A percentile compares a stretch with the other conserved stretches of the same genome.
Evolutionary conservation across 2,329 filamentous ascomycete genomes (phyloP).

Genomic region (Cylindrodendrum hubeiense): DNA sequence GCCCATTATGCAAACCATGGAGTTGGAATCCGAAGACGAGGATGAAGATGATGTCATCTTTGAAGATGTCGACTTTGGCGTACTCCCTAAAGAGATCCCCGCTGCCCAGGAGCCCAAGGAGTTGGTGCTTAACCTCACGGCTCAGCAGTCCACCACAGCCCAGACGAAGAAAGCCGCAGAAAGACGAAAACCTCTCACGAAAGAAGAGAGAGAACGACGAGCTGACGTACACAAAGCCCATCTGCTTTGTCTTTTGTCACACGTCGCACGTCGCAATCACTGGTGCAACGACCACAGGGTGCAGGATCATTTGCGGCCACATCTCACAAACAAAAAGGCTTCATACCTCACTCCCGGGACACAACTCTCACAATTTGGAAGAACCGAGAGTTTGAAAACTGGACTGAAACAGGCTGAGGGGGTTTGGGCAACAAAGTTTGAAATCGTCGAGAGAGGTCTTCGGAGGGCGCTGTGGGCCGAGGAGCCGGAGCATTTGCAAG

Average conservation of each 20-base stretch:
- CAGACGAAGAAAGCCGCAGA: slow-evolving; percentile 49
- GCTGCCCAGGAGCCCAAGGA: slow-evolving; percentile 47
- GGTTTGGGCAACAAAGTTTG: slow-evolving; percentile 78
- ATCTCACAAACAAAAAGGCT: slow-evolving; percentile 75
- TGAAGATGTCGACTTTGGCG: slow-evolving; percentile 62
- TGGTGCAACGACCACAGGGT: slow-evolving; percentile 87
- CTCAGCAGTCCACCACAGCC: slow-evolving; percentile 53
- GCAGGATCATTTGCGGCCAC: slow-evolving; percentile 73
- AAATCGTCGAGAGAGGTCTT: slow-evolving; percentile 78
- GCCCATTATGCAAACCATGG: slow-evolving; percentile 64
- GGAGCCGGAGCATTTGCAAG: slow-evolving; percentile 68
- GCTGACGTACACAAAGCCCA: slow-evolving; percentile 89
- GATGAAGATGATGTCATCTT: slow-evolving; percentile 59
- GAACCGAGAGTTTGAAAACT: slow-evolving; percentile 81
- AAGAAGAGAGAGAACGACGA: slow-evolving; percentile 67
- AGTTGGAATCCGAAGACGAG: slow-evolving; percentile 61
- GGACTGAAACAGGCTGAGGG: slow-evolving; percentile 78
- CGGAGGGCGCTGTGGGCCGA: slow-evolving; percentile 82
- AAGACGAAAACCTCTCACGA: slow-evolving; percentile 65
- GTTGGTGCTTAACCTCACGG: slow-evolving; percentile 66
- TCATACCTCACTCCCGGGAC: slow-evolving; percentile 77
- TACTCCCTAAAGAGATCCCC: slow-evolving; percentile 39
- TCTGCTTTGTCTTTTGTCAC: slow-evolving; percentile 83
- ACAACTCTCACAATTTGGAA: slow-evolving; percentile 78
- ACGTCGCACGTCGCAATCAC: slow-evolving; percentile 81